Conservation (phyloP, 164 flowering plant species). For the Nymphaea colorata region DNA sequence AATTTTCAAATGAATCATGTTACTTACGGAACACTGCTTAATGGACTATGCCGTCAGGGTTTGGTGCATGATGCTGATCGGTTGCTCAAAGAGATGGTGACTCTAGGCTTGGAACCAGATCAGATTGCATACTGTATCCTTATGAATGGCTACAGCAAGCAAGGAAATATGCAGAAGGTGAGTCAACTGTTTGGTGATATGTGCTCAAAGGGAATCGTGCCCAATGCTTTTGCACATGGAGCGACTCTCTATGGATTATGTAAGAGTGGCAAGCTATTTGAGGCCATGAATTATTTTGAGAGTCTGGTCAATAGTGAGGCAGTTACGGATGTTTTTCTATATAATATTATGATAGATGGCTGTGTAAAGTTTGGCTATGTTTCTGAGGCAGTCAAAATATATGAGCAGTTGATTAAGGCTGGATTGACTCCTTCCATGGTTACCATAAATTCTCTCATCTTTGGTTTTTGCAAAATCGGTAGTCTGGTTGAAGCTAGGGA, state of each 20-base stretch:
- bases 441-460: conserved; percentile 60
- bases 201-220: conserved; percentile 29
- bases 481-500: conserved; percentile 30
- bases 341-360: conserved; percentile 64
- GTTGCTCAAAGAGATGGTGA: conserved; percentile 43
- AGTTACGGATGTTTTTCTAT: conserved; percentile 27
- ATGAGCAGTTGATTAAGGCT: conserved; percentile 16
- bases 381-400: conserved; percentile 38
- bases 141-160: conserved; percentile 57
- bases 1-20: conserved; percentile 34
- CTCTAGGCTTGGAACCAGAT: conserved; percentile 40
- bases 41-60: conserved; percentile 49
- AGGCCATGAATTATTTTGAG: conserved; percentile 48
- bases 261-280: conserved; percentile 34
- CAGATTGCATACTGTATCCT: conserved; percentile 42
- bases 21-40: conserved; percentile 37
- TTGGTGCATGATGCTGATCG: conserved; percentile 32
- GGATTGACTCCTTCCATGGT: conserved; percentile 52
- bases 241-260: conserved; percentile 41
- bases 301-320: conserved; percentile 17
- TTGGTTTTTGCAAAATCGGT: conserved; percentile 52
- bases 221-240: conserved; percentile 29
- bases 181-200: conserved; percentile 32
- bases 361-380: conserved; percentile 46
- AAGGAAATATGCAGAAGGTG: conserved; percentile 41